A percentile compares a stretch with the other conserved stretches of the same genome.
Conservation (phyloP, 2,329 filamentous ascomycete genomes). For the Diaporthe humulicola region DNA sequence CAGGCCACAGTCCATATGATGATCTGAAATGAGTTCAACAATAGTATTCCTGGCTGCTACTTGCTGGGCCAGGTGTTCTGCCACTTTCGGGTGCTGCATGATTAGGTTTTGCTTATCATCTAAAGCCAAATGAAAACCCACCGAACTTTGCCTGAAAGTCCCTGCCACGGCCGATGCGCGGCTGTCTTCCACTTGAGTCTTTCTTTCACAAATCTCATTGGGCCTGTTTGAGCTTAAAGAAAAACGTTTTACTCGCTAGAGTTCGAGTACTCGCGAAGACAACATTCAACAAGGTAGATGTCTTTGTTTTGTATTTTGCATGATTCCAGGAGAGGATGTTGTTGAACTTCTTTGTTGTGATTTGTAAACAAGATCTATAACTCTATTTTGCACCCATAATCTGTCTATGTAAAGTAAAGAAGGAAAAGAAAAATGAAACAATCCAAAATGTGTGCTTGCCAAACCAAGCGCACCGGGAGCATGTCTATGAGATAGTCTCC, state of each 20-base stretch:
- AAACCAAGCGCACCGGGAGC: not conserved
- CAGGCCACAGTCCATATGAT: not conserved
- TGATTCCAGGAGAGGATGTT: not conserved
- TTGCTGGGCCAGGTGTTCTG: not conserved
- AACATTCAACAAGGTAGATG: not conserved
- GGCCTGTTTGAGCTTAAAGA: not conserved
- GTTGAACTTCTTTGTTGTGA: not conserved
- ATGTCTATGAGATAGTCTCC: not conserved
- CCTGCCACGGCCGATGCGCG: not conserved
- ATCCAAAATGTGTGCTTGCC: not conserved
- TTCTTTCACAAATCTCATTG: too few relatives aligned
- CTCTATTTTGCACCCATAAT: not conserved
- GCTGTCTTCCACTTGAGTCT: too few relatives aligned
- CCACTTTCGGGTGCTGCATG: not conserved
- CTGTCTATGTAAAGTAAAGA: not conserved
- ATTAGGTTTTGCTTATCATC: not conserved
- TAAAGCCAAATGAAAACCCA: not conserved
- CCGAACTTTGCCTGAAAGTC: not conserved
- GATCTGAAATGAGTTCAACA: not conserved
- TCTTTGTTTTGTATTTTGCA: not conserved
- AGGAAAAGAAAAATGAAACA: not conserved
- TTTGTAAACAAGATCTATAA: not conserved
- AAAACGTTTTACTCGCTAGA: too few relatives aligned
- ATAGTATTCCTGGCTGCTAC: too few relatives aligned
- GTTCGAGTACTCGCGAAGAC: not conserved